Base-by-base conservation (phyloP, 192 early-diverging fungal genomes). In the Dimargaris xerosporica region DNA sequence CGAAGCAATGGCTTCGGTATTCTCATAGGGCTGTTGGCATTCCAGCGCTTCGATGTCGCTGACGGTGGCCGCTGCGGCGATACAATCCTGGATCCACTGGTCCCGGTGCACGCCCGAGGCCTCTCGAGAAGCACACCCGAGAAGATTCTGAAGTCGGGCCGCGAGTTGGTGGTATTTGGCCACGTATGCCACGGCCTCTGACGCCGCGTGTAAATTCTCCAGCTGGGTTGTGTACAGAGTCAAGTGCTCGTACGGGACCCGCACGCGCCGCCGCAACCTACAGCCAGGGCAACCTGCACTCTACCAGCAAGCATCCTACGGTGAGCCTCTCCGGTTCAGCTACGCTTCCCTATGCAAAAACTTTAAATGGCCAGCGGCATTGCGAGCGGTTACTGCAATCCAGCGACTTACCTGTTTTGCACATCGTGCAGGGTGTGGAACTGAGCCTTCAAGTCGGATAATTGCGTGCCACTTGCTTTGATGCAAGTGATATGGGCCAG, bases 161-260 rank as follows among this genome's bases (percentile, higher is more conserved):
- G 54, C 19, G 4, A 56, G 54, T 30, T 56, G 54, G 6, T 19
- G 19, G 16, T 31, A 56, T 34, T 56, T 56, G 54, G 54, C 19
- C 6, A 56, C 10, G 25, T 28, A 19, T 1, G 28, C 54, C 28
- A 56, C 29, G 19, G 54, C 54, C 0, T 56, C 54, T 7, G 54
- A 28, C 34, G 54, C 54, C 30, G 28, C 29, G 28, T 56, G 54
- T 9, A 56, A 19, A 29, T 56, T 28, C 34, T 56, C 54, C 17
- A 56, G 28, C 30, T 56, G 54, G 34, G 16, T 10, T 5, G 54
- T 56, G 34, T 56, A 56, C 54, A 29, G 5, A 10, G 54, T 34
- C 54, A 56, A 19, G 54, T 56, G 54, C 16, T 56, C 54, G 34
- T 56, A 56, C 7, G 54, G 54, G n/a, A 56, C 30, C 19, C 54